These are phyloP conservation scores for Hondaea fermentalgiana DNA, from an alignment of 108 stramenopile species.

Conservation along the genomic window DNA sequence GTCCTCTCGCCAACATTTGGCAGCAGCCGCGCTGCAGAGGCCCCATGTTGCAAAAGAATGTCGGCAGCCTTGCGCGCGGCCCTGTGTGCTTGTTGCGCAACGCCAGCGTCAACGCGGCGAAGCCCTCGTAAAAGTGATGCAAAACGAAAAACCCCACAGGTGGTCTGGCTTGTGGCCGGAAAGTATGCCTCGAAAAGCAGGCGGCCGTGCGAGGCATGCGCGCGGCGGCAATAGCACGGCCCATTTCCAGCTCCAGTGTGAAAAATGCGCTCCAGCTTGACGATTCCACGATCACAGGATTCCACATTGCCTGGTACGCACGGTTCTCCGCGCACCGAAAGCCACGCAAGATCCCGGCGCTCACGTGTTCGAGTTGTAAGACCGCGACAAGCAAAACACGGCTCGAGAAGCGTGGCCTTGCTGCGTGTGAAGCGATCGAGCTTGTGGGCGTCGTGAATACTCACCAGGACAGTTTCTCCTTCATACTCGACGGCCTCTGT, in stretches of 20 bases:
- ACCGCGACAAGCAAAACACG: background rate
- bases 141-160: background rate
- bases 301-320: background rate
- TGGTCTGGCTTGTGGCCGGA: background rate
- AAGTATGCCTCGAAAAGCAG: background rate
- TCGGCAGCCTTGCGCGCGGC: background rate
- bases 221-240: background rate
- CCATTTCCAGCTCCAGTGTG: background rate
- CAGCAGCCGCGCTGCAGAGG: background rate
- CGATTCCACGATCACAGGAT: background rate
- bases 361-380: background rate
- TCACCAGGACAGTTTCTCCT: background rate
- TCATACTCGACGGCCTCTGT: background rate
- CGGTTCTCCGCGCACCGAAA: background rate
- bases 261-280: background rate
- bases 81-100: no score
- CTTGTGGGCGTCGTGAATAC: background rate
- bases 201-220: background rate
- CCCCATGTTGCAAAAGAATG: background rate
- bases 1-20: background rate
- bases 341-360: background rate
- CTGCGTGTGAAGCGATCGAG: background rate
- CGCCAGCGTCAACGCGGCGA: background rate
- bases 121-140: background rate
- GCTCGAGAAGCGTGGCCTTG: background rate